phyloP scores from a whole-genome alignment of 2,329 filamentous ascomycete genomes.

The Fusarium haematococcum region DNA sequence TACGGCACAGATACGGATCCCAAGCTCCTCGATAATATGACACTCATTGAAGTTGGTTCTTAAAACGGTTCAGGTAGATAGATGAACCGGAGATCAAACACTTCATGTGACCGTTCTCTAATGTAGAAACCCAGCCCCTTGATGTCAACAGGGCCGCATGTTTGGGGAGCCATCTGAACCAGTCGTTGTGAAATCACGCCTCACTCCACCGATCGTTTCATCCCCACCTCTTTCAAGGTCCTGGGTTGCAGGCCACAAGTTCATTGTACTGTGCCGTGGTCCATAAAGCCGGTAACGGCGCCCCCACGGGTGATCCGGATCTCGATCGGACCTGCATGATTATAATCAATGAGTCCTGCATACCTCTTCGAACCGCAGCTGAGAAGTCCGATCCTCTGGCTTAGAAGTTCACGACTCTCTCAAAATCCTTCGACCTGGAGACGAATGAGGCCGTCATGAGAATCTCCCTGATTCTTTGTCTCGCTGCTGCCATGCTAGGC shows the following conservation, averaged over 20 bases:
- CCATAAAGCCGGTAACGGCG: neutral
- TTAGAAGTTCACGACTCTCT: neutral
- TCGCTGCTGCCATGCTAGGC: neutral
- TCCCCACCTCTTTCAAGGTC: neutral
- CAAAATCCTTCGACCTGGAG: neutral
- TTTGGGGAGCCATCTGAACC: neutral
- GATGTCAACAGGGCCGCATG: neutral
- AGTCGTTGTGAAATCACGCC: neutral
- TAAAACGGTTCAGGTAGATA: neutral
- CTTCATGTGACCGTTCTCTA: neutral
- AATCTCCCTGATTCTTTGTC: neutral
- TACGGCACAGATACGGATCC: neutral
- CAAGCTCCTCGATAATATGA: neutral
- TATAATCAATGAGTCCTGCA: neutral
- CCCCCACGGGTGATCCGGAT: neutral
- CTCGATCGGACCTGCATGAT: neutral
- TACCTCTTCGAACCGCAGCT: neutral
- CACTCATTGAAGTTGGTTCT: neutral
- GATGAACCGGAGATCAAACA: neutral
- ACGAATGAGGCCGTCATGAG: neutral
- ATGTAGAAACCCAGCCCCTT: neutral
- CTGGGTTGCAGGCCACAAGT: neutral
- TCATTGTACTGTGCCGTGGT: neutral
- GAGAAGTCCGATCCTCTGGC: neutral
- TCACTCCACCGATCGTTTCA: neutral